phyloP scores from a whole-genome alignment of 73 alveolate species.

The Paramecium tetraurelia region DNA sequence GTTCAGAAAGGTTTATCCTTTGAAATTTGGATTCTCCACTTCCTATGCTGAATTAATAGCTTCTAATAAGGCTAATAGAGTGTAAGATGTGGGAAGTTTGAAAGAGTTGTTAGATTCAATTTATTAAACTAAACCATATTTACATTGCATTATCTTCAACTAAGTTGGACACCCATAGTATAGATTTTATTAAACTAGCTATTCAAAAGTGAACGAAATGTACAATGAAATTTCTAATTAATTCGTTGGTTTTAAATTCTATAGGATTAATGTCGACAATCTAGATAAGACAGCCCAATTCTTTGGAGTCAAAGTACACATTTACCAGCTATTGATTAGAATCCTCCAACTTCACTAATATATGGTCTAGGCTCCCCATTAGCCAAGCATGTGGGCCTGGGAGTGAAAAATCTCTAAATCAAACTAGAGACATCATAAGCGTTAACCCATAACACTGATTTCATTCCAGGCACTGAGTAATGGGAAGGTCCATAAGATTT shows the following conservation, averaged over 20 bases:
- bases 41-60: not conserved
- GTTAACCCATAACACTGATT: not conserved
- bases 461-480: not conserved
- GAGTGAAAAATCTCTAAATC: not conserved
- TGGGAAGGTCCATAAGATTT: conserved; percentile 54
- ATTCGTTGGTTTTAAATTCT: not conserved
- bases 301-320: conserved; percentile 30
- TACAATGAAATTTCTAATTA: not conserved
- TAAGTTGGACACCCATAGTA: conserved; percentile 12
- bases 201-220: not conserved
- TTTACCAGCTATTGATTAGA: not conserved
- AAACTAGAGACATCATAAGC: not conserved
- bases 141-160: not conserved
- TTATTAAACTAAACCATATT: not conserved
- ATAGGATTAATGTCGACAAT: not conserved
- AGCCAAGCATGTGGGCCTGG: conserved; percentile 31
- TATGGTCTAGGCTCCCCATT: conserved; percentile 8
- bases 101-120: not conserved
- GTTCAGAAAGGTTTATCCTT: not conserved
- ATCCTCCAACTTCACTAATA: not conserved
- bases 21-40: conserved; percentile 5
- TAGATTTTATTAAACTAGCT: not conserved
- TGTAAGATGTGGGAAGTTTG: not conserved
- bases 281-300: not conserved
- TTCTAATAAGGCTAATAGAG: not conserved